Evolutionary conservation across 176 grass and related monocot species (phyloP).

Genomic region (Cocos nucifera): DNA sequence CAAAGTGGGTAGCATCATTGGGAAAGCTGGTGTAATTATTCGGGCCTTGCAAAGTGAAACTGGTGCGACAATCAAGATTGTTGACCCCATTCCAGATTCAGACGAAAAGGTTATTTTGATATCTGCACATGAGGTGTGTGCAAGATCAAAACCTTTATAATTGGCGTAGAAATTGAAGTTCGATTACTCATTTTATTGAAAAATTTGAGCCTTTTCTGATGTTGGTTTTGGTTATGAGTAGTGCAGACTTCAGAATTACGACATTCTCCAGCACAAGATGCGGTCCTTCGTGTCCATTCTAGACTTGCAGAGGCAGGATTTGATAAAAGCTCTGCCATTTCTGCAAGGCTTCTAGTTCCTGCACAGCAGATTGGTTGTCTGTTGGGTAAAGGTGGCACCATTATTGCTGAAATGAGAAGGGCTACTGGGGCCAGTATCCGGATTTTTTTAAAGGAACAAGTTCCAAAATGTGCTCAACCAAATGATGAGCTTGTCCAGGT

Average conservation of each 20-base stretch:
- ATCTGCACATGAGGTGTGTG: slow-evolving; percentile 58
- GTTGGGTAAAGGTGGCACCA: slow-evolving; percentile 64
- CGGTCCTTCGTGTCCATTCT: slow-evolving; percentile 54
- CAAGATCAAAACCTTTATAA: too few species aligned
- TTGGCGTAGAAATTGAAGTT: too few species aligned
- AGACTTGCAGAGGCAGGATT: slow-evolving; percentile 51
- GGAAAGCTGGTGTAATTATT: slow-evolving; percentile 57
- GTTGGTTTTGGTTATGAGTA: slow-evolving; percentile 14
- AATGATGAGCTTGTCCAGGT: slow-evolving; percentile 84
- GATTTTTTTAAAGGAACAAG: slow-evolving; percentile 61
- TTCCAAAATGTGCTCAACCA: slow-evolving; percentile 57
- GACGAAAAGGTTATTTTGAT: slow-evolving; percentile 50
- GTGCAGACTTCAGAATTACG: slow-evolving; percentile 69
- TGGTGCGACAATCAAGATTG: slow-evolving; percentile 69
- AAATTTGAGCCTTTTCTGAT: too few species aligned
- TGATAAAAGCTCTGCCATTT: slow-evolving; percentile 44
- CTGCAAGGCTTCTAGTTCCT: slow-evolving; percentile 78
- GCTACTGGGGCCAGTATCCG: slow-evolving; percentile 66
- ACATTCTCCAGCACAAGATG: slow-evolving; percentile 68
- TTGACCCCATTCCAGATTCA: slow-evolving; percentile 43
- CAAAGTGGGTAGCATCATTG: slow-evolving; percentile 59
- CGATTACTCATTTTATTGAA: too few species aligned
- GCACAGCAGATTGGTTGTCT: slow-evolving; percentile 63
- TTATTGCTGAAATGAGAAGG: slow-evolving; percentile 77
- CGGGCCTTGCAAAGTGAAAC: slow-evolving; percentile 67